Evolutionary conservation across 352 stramenopile species (phyloP).

Genomic region (Pythium brassicae): DNA sequence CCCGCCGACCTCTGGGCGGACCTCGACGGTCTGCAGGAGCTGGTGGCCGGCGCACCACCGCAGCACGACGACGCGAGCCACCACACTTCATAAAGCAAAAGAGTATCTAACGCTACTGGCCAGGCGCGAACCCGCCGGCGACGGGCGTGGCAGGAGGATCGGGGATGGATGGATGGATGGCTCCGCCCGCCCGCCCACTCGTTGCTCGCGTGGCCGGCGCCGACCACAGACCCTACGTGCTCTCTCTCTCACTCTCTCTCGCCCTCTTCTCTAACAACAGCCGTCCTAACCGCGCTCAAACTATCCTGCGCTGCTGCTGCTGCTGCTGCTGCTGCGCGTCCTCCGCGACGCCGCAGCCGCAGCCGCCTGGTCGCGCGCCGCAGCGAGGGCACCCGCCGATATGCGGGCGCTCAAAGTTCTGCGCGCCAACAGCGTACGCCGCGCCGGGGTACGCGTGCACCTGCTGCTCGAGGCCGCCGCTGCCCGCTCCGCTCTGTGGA

Average conservation of each 20-base stretch:
- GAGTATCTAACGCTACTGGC: neutral
- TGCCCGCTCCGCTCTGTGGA: conserved; percentile 9
- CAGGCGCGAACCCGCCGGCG: no score
- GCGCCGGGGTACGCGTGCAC: conserved; percentile 49
- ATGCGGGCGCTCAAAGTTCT: conserved; percentile 27
- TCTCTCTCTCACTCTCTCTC: no score
- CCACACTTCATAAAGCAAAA: conserved; percentile 6
- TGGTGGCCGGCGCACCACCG: no score
- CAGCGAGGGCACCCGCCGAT: conserved; percentile 16
- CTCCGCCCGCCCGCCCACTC: no score
- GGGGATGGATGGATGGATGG: no score
- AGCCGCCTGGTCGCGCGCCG: conserved; percentile 10
- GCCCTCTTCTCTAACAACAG: no score
- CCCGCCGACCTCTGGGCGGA: neutral
- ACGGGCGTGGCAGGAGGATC: no score
- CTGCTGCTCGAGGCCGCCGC: neutral
- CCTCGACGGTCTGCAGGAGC: neutral
- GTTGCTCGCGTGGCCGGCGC: no score
- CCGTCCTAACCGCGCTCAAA: no score
- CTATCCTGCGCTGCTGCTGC: conserved; percentile 31
- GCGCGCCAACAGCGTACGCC: conserved; percentile 15
- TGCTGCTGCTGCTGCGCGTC: conserved; percentile 23
- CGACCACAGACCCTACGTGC: no score
- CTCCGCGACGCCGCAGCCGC: conserved; percentile 16
- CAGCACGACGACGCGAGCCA: no score